These are phyloP conservation scores for Trichomonas gallinae DNA, from an alignment of 208 protist genomes.

Conservation along the genomic window DNA sequence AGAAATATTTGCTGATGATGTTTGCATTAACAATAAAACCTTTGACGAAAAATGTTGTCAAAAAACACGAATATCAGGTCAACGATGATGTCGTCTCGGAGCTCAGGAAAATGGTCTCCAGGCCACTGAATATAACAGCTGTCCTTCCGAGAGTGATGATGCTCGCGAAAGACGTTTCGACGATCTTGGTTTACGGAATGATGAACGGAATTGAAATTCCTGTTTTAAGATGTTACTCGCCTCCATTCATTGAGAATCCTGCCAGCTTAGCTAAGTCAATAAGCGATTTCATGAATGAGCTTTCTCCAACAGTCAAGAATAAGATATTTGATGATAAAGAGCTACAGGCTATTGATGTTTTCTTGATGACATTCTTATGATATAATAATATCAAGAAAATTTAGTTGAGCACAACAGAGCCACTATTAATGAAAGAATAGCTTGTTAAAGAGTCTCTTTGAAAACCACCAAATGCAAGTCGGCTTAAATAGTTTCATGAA, in stretches of 20 bases:
- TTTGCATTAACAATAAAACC: not conserved
- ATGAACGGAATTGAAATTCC: not conserved
- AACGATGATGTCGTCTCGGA: not conserved
- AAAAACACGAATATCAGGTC: not conserved
- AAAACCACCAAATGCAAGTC: too few relatives aligned
- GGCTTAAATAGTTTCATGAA: too few relatives aligned
- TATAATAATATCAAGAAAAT: too few relatives aligned
- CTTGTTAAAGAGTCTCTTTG: too few relatives aligned
- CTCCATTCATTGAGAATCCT: not conserved
- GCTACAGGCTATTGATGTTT: not conserved
- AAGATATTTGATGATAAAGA: not conserved
- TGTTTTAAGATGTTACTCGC: not conserved
- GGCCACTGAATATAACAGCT: not conserved
- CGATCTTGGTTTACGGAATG: not conserved
- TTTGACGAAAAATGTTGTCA: not conserved
- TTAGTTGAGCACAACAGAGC: too few relatives aligned
- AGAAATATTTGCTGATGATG: not conserved
- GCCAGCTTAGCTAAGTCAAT: not conserved
- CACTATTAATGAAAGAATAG: too few relatives aligned
- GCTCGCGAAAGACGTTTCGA: not conserved
- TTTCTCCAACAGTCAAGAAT: not conserved
- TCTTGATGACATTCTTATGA: not conserved
- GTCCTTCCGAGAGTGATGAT: not conserved
- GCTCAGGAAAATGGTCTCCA: not conserved
- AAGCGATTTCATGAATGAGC: not conserved